Evolutionary conservation across 1,139 yeast species (phyloP).

Genomic region (Scheffersomyces segobiensis): DNA sequence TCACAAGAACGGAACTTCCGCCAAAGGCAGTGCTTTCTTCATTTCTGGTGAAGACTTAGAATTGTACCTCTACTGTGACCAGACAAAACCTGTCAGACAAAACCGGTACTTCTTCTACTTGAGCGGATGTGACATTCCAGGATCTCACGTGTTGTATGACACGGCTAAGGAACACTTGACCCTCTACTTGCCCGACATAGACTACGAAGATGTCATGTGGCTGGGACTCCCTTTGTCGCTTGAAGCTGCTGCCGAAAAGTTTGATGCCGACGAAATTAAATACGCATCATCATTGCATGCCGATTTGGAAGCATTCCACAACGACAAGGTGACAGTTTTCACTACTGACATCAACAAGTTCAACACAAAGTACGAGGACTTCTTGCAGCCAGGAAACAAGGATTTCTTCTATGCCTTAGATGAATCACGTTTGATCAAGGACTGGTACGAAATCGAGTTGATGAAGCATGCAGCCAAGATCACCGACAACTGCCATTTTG

Average conservation of each 20-base stretch:
- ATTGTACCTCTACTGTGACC: conserved; percentile 78
- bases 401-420: conserved; percentile 75
- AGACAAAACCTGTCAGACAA: conserved; percentile 77
- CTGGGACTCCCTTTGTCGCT: conserved; percentile 77
- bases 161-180: conserved; percentile 56
- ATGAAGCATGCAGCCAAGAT: conserved; percentile 80
- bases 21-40: conserved; percentile 40
- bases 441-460: conserved; percentile 72
- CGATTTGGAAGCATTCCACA: conserved; percentile 27
- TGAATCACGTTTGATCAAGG: conserved; percentile 83
- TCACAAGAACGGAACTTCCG: conserved; percentile 18
- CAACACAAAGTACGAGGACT: conserved; percentile 28
- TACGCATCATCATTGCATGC: conserved; percentile 51
- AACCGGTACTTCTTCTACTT: conserved; percentile 87
- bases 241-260: conserved; percentile 64
- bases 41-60: conserved; percentile 68
- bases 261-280: conserved; percentile 79
- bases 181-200: conserved; percentile 79
- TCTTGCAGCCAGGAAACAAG: conserved; percentile 41
- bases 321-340: conserved; percentile 17
- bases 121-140: conserved; percentile 83
- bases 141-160: conserved; percentile 66
- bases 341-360: conserved; percentile 47
- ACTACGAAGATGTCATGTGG: conserved; percentile 94
- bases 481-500: conserved; percentile 84